These are phyloP conservation scores for Aspergillus nidulans DNA, from an alignment of 495 filamentous ascomycete genomes.

Conservation along the genomic window DNA sequence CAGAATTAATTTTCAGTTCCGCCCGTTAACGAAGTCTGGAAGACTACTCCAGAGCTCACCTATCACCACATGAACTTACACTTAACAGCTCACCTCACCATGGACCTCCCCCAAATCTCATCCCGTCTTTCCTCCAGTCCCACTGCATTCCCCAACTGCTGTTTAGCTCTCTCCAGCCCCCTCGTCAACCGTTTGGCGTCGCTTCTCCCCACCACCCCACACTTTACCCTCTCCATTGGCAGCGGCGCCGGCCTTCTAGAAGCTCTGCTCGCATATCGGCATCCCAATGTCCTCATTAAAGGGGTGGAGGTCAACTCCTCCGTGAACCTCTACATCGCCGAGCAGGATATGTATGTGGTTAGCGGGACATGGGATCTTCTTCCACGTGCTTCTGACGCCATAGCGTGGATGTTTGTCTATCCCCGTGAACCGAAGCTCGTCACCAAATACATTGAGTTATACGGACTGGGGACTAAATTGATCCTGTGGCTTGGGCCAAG, in stretches of 20 bases:
- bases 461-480: constrained; percentile 22
- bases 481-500: constrained; percentile 50
- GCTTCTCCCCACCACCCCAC: constrained; percentile 38
- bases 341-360: constrained; percentile 38
- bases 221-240: constrained; percentile 48
- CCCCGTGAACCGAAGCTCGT: constrained; percentile 46
- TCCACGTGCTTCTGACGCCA: constrained; percentile 29
- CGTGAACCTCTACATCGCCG: constrained; percentile 44
- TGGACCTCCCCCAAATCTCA: constrained; percentile 27
- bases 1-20: too few species aligned
- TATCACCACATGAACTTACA: too few species aligned
- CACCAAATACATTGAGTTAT: constrained; percentile 36
- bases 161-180: constrained; percentile 42
- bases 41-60: too few species aligned
- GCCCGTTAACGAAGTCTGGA: too few species aligned
- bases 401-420: constrained; percentile 54
- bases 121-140: constrained; percentile 21
- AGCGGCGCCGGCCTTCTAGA: constrained; percentile 53
- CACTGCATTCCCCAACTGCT: constrained; percentile 38
- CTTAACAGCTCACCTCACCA: too few species aligned
- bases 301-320: constrained; percentile 45
- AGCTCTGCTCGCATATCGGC: constrained; percentile 32
- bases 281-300: constrained; percentile 25
- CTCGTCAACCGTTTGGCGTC: constrained; percentile 30
- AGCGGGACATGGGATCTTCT: constrained; percentile 39